Conservation (phyloP, 345 rosid species). For the Salix suchowensis region DNA sequence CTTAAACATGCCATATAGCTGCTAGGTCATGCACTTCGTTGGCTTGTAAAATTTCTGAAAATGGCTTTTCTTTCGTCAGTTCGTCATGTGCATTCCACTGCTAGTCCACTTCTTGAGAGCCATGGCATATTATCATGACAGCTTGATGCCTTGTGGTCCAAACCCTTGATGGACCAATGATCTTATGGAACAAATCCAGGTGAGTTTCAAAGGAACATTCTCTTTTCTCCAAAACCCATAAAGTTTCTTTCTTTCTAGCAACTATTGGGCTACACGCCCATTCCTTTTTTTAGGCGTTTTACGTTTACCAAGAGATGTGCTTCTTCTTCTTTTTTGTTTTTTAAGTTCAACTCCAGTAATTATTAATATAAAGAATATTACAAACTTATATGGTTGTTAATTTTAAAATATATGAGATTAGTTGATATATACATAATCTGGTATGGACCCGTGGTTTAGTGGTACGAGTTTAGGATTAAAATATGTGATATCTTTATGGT, state of each 20-base stretch:
- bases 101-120: neutral
- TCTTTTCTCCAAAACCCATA: neutral
- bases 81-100: neutral
- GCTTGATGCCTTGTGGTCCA: constrained; percentile 10
- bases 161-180: neutral
- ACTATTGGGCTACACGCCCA: neutral
- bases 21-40: neutral
- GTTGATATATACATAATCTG: fast-evolving
- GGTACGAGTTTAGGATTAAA: no score
- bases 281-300: neutral
- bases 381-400: no score
- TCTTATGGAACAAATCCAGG: neutral
- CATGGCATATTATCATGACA: neutral
- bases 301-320: neutral
- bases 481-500: no score
- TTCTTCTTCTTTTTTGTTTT: no score
- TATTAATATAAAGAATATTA: no score
- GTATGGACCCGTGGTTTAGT: fast-evolving
- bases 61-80: neutral
- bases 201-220: neutral
- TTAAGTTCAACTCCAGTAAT: no score
- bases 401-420: fast-evolving
- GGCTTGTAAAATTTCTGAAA: neutral
- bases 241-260: neutral
- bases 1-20: no score